Evolutionary conservation across 768 basidiomycete species (phyloP), one percentile per base, ranked within the genome.

Genomic region (Rhizopogon sp.): DNA sequence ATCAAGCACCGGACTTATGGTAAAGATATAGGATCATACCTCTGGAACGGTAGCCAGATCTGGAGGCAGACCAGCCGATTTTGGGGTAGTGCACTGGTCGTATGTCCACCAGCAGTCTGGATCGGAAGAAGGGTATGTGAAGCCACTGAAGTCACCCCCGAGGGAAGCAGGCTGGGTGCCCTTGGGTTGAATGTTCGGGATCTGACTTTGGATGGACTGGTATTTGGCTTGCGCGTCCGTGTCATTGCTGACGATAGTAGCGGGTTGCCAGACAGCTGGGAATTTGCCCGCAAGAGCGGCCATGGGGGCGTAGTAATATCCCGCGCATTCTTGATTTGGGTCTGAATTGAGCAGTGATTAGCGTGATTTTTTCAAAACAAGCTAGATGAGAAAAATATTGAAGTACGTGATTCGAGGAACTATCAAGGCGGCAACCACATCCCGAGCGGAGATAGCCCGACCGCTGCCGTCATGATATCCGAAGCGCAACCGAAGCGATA

Each of bases 181-280:
- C 64, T 79, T 82, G 13, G 75, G 68, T 3, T 66, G 11, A 3
- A 81, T 79, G 50, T 80, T 75, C 22, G 83, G 83, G 46, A 84
- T 70, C 37, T 58, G 70, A 1, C 62, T 50, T 22, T 68, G 61
- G 28, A 85, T 80, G 37, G 69, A 67, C 5, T 68, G 60, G 72
- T 76, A 84, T 56, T 74, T 73, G 6, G 66, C 63, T 43, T 66
- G 67, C 0, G 77, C 82, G n/a, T 69, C 72, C 22, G 64, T 62
- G 56, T 82, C 81, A 17, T 56, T 70, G 2, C 70, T 31, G 3
- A 82, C 29, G 58, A 83, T 78, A 2, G 59, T 62, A 2, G 80
- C 79, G 0, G 67, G 59, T n/a, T 70, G 58, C 78, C 79, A 80
- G 22, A 76, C 62, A 6, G 70, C 6, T 2, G 82, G 81, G 62